Evolutionary conservation across 2,329 filamentous ascomycete genomes (phyloP), one percentile per base, ranked within the genome.

Genomic region (Monilinia fructigena): DNA sequence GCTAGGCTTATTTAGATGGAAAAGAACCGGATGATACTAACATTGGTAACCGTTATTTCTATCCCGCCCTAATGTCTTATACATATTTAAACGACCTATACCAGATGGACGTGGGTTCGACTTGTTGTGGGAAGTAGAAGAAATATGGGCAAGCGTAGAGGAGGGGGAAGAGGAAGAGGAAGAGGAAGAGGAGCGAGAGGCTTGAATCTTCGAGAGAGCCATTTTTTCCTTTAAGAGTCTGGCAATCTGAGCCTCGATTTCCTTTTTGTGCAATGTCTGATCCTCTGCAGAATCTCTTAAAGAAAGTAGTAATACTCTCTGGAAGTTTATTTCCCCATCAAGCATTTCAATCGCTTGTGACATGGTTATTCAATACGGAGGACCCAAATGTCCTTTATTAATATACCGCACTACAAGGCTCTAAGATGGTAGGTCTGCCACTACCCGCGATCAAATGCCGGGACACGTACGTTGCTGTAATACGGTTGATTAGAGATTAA

Each of bases 261-360:
- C 31, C 20, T 20, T 26, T 60, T 20, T 60, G 38, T 74, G 71
- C 26, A n/a, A 26, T 26, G 58, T 38, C 35, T 50, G 58, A 45
- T 65, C 63, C 12, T 75, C 65, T 16, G 72, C 60, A 2, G 73
- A 68, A 55, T 75, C 69, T 50, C 72, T 70, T n/a, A 84, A 76
- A 2, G 81, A 83, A 10, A 72, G 69, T 3, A 83, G 74, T 26
- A 83, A 76, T 60, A 80, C 79, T 56, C 75, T 75, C 67, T 82
- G 78, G 26, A 82, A 75, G 42, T 71, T 75, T 68, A 83, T 72
- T 65, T 83, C 80, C 58, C 81, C 79, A 23, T 69, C 70, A 26
- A 82, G 70, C 23, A 72, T 73, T 56, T 75, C 71, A 23, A 76
- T 59, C n/a, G 53, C 14, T n/a, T 67, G 59, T 63, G 65, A 35